phyloP scores from a whole-genome alignment of 345 rosid genomes.

The Excoecaria cochinchinensis region DNA sequence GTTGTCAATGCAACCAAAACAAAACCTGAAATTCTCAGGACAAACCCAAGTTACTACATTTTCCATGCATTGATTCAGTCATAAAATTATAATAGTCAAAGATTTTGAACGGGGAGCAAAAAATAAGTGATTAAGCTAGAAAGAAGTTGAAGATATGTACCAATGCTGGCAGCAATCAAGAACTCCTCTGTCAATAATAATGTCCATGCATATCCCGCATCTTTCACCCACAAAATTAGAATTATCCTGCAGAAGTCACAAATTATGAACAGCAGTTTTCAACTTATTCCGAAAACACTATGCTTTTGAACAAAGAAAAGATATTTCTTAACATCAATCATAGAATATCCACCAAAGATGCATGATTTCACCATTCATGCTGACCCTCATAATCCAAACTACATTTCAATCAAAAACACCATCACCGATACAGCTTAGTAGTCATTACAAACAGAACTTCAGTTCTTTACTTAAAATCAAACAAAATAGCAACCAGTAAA shows the following conservation, averaged over 20 bases:
- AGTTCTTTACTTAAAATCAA: neutral
- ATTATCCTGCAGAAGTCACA: slow-evolving; percentile 46
- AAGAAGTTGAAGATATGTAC: slow-evolving; percentile 35
- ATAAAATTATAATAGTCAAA: too few relatives aligned
- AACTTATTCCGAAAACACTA: neutral
- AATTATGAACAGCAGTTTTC: neutral
- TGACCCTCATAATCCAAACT: neutral
- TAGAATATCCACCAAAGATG: neutral
- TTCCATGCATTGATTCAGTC: slow-evolving; percentile 7
- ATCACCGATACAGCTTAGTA: neutral
- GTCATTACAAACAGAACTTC: neutral
- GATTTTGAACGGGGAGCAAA: neutral
- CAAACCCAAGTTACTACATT: slow-evolving; percentile 25
- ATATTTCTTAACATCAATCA: neutral
- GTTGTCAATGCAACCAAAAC: slow-evolving; percentile 96
- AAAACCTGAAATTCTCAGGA: slow-evolving; percentile 64
- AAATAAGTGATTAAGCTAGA: neutral
- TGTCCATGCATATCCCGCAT: slow-evolving; percentile 98
- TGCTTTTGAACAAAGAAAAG: too few relatives aligned
- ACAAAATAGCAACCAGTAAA: neutral
- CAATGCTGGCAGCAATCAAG: slow-evolving; percentile 98
- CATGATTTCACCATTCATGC: neutral
- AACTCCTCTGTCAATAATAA: slow-evolving; percentile 89
- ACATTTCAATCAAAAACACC: neutral
- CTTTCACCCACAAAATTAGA: slow-evolving; percentile 64